Base-by-base conservation (phyloP, 768 basidiomycete species). In the Rhodotorula kratochvilovae region DNA sequence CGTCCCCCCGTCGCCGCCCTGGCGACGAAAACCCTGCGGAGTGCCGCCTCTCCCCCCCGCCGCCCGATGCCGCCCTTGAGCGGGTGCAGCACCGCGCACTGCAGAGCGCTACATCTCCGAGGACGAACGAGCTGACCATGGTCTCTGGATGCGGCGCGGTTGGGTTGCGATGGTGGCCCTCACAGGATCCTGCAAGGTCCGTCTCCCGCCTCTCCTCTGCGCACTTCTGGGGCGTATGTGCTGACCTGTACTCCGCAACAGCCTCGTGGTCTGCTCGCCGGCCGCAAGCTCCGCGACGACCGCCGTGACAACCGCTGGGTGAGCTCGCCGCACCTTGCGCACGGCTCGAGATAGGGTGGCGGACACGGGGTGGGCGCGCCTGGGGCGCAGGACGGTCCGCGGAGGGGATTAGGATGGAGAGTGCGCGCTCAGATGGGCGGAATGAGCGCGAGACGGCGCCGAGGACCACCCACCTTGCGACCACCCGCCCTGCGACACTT, bases 231-330 rank as follows among this genome's bases (percentile, higher is more conserved):
- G 6, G 29, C 35, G 25, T 17, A 42, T 13, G 53, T 10, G 39
- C 36, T 43, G 39, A 54, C 62, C 36, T 12, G 19, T 11, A 0
- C 33, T 3, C 23, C 11, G 3, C 19, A 2, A 63, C 66, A 73
- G 72, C 72, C 72, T 72, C 65, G 72, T 51, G 72, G 72, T 55
- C 67, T 77, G 45, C 69, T 70, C 68, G 95, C 95, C 79, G 95
- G 93, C 80, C 91, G 96, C 83, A 97, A 97, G 84, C 91, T 99
- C 80, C 90, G 94, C 80, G 94, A 86, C 79, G 86, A 88, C 83
- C 89, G 96, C 78, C 87, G 92, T 77, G 90, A 89, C 82, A 96
- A 97, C 86, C 90, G 95, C 83, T 99, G 96, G 96, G 92, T 93
- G 72, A 78, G 87, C 73, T 60, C 45, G 45, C 7, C 48, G 35